Conservation (phyloP, 306 rosid genomes). For the Fragaria vesca region DNA sequence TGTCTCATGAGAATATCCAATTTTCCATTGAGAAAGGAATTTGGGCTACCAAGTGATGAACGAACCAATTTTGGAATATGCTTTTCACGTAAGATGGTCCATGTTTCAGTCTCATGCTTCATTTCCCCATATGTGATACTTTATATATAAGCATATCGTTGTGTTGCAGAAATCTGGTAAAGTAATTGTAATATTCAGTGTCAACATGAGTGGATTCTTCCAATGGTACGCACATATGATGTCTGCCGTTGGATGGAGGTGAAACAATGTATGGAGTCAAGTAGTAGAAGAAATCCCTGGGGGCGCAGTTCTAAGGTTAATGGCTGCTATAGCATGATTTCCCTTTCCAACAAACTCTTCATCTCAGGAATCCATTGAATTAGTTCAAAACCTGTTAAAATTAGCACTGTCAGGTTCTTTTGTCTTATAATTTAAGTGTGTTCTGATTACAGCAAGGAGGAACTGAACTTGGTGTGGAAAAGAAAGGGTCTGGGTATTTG, state of each 20-base stretch:
- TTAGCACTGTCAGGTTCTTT: slow-evolving; percentile 54
- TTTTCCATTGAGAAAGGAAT: too few relatives aligned
- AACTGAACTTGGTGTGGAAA: too few relatives aligned
- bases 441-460: neutral
- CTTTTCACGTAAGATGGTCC: too few relatives aligned
- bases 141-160: too few relatives aligned
- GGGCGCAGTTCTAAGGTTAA: slow-evolving; percentile 73
- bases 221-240: slow-evolving; percentile 86
- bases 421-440: slow-evolving; percentile 9
- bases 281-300: slow-evolving; percentile 68
- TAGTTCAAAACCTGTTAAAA: slow-evolving; percentile 20
- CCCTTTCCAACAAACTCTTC: slow-evolving; percentile 73
- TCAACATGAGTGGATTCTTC: slow-evolving; percentile 85
- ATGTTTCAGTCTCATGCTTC: too few relatives aligned
- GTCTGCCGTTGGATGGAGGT: slow-evolving; percentile 71
- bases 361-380: slow-evolving; percentile 78
- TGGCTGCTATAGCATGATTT: slow-evolving; percentile 67
- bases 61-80: too few relatives aligned
- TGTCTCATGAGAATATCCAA: too few relatives aligned
- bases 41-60: too few relatives aligned
- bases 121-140: too few relatives aligned
- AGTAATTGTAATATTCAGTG: slow-evolving; percentile 72
- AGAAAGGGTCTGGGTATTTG: too few relatives aligned
- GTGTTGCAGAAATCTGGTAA: slow-evolving; percentile 60
- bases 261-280: slow-evolving; percentile 70